Evolutionary conservation across 345 rosid genomes (phyloP), one percentile per base, ranked within the genome.

Genomic region (Kernera saxatilis): DNA sequence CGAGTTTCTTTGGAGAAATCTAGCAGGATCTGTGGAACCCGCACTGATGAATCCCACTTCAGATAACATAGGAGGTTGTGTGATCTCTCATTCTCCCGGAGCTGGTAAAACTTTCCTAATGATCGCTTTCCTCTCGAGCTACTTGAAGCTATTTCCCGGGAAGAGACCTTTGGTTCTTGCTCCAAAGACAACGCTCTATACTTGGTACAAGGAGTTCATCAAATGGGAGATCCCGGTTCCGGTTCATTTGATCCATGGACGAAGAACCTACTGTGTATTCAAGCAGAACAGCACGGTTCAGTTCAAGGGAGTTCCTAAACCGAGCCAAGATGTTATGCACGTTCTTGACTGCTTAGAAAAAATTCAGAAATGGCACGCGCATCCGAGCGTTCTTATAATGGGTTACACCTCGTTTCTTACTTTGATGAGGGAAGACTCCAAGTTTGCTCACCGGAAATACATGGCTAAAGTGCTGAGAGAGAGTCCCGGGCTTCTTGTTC

Each of bases 191-290:
- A 94, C 98, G 39, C 80, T 91, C 30, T 94, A 91, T 50, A 94
- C 96, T 18, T 91, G 99, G 99, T 82, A 94, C 85, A 94, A 94
- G 74, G 99, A 94, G 79, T 91, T 91, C 54, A 87, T 89, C 71
- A 94, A 94, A 78, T 94, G 98, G 99, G 73, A 91, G 64, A 91
- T 84, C 50, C 93, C 96, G 1, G 63, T 94, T 35, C 96, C 98
- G 0, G 93, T 89, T 76, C 91, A 94, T 78, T 80, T 94, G 37
- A 88, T 91, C 67, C 98, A 94, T 30, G 98, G 97, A 14, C 88
- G 96, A 35, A 81, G 85, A 82, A 84, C 90, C 43, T 94, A 82
- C 64, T 82, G 83, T 25, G 82, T 81, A 22, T 82, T 81, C 46
- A 84, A 75, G 81, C 76, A 82, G 68, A 75, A 54, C 66, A 64